These are phyloP conservation scores for Parmelia sp. DNA, from an alignment of 495 filamentous ascomycete species.

Conservation along the genomic window DNA sequence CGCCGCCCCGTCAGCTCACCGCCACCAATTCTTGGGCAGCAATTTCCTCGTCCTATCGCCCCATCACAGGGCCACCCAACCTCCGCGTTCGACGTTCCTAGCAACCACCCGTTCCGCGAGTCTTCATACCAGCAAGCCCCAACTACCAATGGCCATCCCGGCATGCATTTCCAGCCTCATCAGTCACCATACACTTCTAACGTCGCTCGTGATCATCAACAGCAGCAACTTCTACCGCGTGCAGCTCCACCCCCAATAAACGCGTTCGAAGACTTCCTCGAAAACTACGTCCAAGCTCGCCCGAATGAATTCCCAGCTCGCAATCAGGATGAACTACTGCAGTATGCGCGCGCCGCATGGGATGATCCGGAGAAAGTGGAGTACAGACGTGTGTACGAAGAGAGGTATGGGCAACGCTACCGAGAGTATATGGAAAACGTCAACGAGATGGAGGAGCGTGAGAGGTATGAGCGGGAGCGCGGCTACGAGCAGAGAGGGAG, in stretches of 20 bases:
- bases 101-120: conserved; percentile 15
- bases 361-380: conserved; percentile 39
- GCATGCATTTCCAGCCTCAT: conserved; percentile 15
- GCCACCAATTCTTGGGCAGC: conserved; percentile 21
- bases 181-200: conserved; percentile 8
- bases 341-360: conserved; percentile 44
- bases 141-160: conserved; percentile 16
- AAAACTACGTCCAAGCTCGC: conserved; percentile 18
- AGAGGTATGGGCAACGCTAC: conserved; percentile 35
- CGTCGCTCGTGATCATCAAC: conserved; percentile 5
- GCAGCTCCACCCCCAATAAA: conserved; percentile 8
- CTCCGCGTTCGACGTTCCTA: conserved; percentile 12
- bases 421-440: conserved; percentile 18
- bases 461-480: conserved; percentile 21
- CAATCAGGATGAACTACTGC: conserved; percentile 21
- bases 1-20: conserved; percentile 24
- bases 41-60: conserved; percentile 25
- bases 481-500: conserved; percentile 22
- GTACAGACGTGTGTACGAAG: conserved; percentile 37
- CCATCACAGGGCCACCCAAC: conserved; percentile 23
- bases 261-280: conserved; percentile 24
- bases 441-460: conserved; percentile 21
- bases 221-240: conserved; percentile 12
- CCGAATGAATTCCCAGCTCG: conserved; percentile 15
- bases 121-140: conserved; percentile 19